Evolutionary conservation across 495 filamentous ascomycete species (phyloP), one percentile per base, ranked within the genome.

Genomic region (Tuber magnatum): DNA sequence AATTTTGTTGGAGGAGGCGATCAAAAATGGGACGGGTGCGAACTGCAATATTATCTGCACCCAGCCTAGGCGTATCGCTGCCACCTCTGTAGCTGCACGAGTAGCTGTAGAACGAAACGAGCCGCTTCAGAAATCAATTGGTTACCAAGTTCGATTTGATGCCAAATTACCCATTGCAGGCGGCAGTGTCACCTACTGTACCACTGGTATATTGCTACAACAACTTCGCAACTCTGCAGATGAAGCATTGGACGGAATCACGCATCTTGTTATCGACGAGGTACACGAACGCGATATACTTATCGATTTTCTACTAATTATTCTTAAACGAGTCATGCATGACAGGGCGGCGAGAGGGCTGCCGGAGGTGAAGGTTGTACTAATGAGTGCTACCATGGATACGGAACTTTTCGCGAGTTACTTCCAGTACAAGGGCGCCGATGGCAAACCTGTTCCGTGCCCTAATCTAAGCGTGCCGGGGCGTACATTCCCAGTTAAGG

Each of bases 381-480:
- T 90, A 39, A 90, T 90, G 89, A 89, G 87, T 81, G 89, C 88
- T 22, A 89, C 89, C 4, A 82, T 89, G 76, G 85, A 89, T 76
- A 85, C 87, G 16, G 84, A 88, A 61, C 83, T 88, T 7, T 88
- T 90, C 77, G 83, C 88, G 2, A 83, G 84, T 5, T 90, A 90
- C 75, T 90, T 90, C 77, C 69, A 75, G 40, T 81, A 82, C 69
- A 78, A 75, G 51, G 77, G 79, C 38, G 51, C 72, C 35, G 79
- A 84, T 46, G 83, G 84, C 38, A 72, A 76, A 39, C 68, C 77
- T 44, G 51, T 83, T n/a, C 75, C 71, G 61, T 89, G 88, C 74
- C 88, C 89, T 22, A 83, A 85, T 46, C 74, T 91, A 46, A 84
- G 79, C 44, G 85, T 90, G 22, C 88, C 89, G 9, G 88, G 89